Evolutionary conservation across 306 rosid genomes (phyloP), one percentile per base, ranked within the genome.

Genomic region (Fagus crenata): DNA sequence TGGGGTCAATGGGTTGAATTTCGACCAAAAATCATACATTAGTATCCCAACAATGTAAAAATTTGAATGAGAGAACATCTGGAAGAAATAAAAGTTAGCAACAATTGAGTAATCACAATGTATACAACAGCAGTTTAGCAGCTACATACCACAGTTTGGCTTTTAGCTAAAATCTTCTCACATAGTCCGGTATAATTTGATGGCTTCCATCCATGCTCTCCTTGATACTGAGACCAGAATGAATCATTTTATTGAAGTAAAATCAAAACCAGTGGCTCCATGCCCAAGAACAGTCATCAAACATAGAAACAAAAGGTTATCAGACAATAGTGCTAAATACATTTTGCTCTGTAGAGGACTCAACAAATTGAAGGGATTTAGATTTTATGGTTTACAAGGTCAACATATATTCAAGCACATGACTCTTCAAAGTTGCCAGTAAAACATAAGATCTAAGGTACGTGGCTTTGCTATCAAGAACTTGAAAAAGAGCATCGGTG

Each of bases 131-230:
- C 32, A 70, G 77, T 59, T 71, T 60, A 41, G 63, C 6, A 51
- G 81, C 46, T 85, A 86, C 97, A 87, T 89, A 95, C 98, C 90
- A 95, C 86, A 67, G 98, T 86, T 83, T 92, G 97, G 85, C 98
- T 95, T 85, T 95, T 92, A 0, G 94, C 82, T 71, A 95, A 88
- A 68, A 95, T 69, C 91, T 87, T 95, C 83, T 95, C 97, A 0
- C 89, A 95, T 18, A 95, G 75, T 81, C 98, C 98, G 2, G 93
- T 92, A 78, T 95, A 95, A 37, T 88, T 92, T 80, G 96, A 90
- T 13, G 97, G 98, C 79, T 72, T 81, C 98, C 98, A 95, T 67
- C 98, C 98, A 22, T 87, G 86, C 41, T 95, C 96, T 76, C 98
- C 98, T 92, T 95, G 98, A 88, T 95, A 95, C 97, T 95, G 92